phyloP scores from a whole-genome alignment of 1,284 basidiomycete genomes.

The Fomitiporia mediterranea region DNA sequence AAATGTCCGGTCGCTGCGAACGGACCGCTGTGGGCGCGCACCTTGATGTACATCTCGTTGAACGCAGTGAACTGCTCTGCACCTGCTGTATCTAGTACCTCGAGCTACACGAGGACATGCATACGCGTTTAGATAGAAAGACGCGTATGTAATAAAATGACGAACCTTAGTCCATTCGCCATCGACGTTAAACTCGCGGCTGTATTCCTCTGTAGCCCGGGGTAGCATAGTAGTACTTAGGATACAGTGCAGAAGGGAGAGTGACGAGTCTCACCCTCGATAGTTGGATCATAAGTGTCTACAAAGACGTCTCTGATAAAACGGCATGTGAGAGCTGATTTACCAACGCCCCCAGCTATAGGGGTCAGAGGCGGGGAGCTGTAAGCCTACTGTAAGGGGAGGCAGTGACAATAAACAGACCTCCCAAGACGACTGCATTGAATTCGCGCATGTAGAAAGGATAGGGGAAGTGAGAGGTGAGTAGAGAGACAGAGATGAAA shows the following conservation, averaged over 20 bases:
- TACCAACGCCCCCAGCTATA: conserved; percentile 77
- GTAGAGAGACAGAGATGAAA: conserved; percentile 25
- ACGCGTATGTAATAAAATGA: conserved; percentile 1
- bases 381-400: neutral
- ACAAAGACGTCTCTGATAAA: conserved; percentile 73
- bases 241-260: conserved; percentile 1
- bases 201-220: conserved; percentile 55
- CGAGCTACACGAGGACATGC: conserved; percentile 46
- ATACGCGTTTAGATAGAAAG: neutral
- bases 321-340: conserved; percentile 70
- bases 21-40: conserved; percentile 26
- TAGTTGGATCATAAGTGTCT: conserved; percentile 77
- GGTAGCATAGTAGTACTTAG: conserved; percentile 7
- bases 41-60: conserved; percentile 78
- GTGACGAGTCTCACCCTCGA: conserved; percentile 62
- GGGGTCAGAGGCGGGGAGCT: neutral
- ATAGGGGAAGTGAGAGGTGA: conserved; percentile 13
- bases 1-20: neutral
- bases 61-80: conserved; percentile 81
- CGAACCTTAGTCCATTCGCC: conserved; percentile 52
- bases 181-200: conserved; percentile 55
- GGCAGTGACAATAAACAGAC: conserved; percentile 40
- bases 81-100: conserved; percentile 87
- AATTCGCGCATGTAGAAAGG: conserved; percentile 51
- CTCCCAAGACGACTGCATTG: conserved; percentile 74